Evolutionary conservation across 768 basidiomycete genomes (phyloP), one percentile per base, ranked within the genome.

Genomic region (Amanita muscaria): DNA sequence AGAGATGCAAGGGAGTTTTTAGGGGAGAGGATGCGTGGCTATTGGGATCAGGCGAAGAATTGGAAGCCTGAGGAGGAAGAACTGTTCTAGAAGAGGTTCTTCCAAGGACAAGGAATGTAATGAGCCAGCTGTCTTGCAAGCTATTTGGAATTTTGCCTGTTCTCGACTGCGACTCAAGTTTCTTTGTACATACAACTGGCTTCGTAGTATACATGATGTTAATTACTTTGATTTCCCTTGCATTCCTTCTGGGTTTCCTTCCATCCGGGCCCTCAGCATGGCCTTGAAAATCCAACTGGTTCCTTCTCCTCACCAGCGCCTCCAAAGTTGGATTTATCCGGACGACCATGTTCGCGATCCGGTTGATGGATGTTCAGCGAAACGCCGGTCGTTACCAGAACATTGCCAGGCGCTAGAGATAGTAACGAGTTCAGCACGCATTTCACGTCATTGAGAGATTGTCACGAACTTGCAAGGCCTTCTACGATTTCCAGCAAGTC

Each of bases 31-130:
- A 60, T 91, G 62, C 81, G 82, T 38, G 88, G 89, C 0, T 87
- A 91, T 59, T 98, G 93, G 93, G 94, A 97, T 61, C 76, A 88
- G 62, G 81, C 90, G 22, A 96, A 92, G 78, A 85, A 87, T 56
- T 89, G 82, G 78, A 86, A 78, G 59, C 74, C 79, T 4, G 83
- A 86, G 60, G 88, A 90, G 43, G 85, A 88, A 52, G 83, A 88
- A 47, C 51, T 80, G 53, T 77, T 79, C 55, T 83, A 58, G 64
- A n/a, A n/a, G n/a, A n/a, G n/a, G n/a, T n/a, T n/a, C n/a, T n/a
- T n/a, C n/a, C n/a, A n/a, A n/a, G n/a, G n/a, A n/a, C n/a, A n/a
- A n/a, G n/a, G n/a, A n/a, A n/a, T n/a, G n/a, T n/a, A n/a, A n/a
- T n/a, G n/a, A n/a, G n/a, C n/a, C n/a, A n/a, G n/a, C n/a, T n/a